These are phyloP conservation scores for Dentiscutata heterogama DNA, from an alignment of 371 early-diverging fungal species.

Conservation along the genomic window DNA sequence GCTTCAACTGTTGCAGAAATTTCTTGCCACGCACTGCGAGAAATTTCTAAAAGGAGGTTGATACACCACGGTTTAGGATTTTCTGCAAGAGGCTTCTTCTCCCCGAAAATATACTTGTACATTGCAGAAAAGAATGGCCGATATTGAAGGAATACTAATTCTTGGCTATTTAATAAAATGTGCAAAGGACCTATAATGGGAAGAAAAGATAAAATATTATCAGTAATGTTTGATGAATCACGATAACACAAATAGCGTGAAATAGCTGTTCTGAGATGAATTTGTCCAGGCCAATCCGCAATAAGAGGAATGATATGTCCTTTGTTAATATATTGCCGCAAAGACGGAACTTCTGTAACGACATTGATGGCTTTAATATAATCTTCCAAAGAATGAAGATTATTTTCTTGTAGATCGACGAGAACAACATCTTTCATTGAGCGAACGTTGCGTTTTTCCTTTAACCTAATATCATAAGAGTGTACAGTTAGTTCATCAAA, in stretches of 20 bases:
- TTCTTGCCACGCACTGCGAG: constrained; percentile 1
- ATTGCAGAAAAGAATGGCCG: neutral
- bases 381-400: constrained; percentile 12
- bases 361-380: constrained; percentile 22
- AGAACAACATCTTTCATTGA: neutral
- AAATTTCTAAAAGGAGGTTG: constrained; percentile 10
- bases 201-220: constrained; percentile 14
- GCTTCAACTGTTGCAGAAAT: neutral
- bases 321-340: neutral
- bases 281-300: constrained; percentile 35
- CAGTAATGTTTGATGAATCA: neutral
- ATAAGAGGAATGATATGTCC: neutral
- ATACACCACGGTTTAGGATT: constrained; percentile 25
- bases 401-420: neutral
- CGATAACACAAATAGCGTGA: neutral
- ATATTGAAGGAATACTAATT: constrained; percentile 31
- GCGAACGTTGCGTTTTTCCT: neutral
- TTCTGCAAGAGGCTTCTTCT: neutral
- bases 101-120: constrained; percentile 15
- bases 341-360: neutral
- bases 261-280: constrained; percentile 20
- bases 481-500: neutral
- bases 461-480: neutral
- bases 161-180: constrained; percentile 20
- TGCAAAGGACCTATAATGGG: constrained; percentile 23